Evolutionary conservation across 179 eudicot species (phyloP), one percentile per base, ranked within the genome.

Genomic region (Nepenthes alata): DNA sequence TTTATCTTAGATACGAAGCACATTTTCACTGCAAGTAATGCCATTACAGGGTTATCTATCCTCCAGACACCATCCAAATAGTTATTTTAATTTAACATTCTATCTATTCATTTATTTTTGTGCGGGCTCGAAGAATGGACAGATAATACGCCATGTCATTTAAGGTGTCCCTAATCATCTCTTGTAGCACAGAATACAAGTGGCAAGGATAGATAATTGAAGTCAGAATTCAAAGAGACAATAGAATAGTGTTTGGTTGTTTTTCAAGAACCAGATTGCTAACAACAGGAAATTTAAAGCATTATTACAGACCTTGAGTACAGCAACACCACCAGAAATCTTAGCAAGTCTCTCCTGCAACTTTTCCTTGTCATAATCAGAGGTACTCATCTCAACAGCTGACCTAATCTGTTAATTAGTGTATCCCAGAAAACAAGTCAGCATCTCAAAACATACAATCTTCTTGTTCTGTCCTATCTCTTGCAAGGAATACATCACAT

Each of bases 271-370:
- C 25, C 0, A 25, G 25, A 25, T 25, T 25, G 25, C 25, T 25
- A 25, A 25, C 25, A 25, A 25, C 25, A 25, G 25, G 25, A 25
- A 25, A 25, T 25, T 25, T 25, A 25, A 25, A 25, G 9, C 0
- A 7, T 35, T 14, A 1, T 2, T 13, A 60, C 77, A 60, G 35
- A 87, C 97, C 95, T 93, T 93, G 62, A 93, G 67, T 2, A 93
- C 98, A 45, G 97, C 98, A 62, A 89, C 96, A 61, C 98, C 98
- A 39, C 98, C 98, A 55, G 97, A 93, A 53, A 93, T 85, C 78
- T 89, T 93, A 3, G 97, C 98, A 60, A 89, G 78, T 65, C 97
- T 83, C 76, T 89, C 98, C 70, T 86, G 90, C 72, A 86, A 68
- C 70, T 93, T 93, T 75, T 93, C 98, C 60, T 78, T 93, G 66